These are phyloP conservation scores for Triticum urartu DNA, from an alignment of 176 grass and related monocot species.

Conservation along the genomic window DNA sequence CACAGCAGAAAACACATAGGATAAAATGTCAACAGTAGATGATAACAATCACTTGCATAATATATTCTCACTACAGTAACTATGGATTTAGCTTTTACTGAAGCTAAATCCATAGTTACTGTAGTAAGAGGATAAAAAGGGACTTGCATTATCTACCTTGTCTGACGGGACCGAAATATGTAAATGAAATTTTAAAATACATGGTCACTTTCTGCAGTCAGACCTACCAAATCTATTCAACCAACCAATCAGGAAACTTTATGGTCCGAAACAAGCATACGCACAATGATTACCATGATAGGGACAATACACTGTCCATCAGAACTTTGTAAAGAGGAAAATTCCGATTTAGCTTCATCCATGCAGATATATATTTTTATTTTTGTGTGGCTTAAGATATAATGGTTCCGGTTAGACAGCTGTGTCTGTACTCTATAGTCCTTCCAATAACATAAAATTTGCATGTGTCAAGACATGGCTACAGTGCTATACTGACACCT, in stretches of 20 bases:
- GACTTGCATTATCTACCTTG: background rate
- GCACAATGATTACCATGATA: slow-evolving; percentile 28
- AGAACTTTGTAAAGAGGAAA: slow-evolving; percentile 13
- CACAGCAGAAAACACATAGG: background rate
- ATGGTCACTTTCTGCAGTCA: slow-evolving; percentile 10
- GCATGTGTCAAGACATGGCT: background rate
- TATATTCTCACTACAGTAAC: background rate
- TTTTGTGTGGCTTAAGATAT: background rate
- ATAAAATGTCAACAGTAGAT: background rate
- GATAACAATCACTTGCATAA: background rate
- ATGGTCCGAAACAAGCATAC: slow-evolving; percentile 5
- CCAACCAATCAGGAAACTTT: slow-evolving; percentile 40
- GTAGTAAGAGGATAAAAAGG: background rate
- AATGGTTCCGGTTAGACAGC: slow-evolving; percentile 19
- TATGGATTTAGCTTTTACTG: background rate
- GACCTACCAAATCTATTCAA: slow-evolving; percentile 45
- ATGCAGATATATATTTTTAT: background rate
- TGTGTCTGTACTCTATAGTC: background rate
- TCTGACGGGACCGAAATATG: background rate
- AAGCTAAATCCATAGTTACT: too few species aligned
- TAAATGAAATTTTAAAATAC: slow-evolving; percentile 16
- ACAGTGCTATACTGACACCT: background rate
- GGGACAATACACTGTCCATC: slow-evolving; percentile 13
- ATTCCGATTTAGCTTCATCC: slow-evolving; percentile 18
- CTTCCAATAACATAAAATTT: slow-evolving; percentile 5